Evolutionary conservation across 768 basidiomycete genomes (phyloP).

Genomic region (Russula lepida): DNA sequence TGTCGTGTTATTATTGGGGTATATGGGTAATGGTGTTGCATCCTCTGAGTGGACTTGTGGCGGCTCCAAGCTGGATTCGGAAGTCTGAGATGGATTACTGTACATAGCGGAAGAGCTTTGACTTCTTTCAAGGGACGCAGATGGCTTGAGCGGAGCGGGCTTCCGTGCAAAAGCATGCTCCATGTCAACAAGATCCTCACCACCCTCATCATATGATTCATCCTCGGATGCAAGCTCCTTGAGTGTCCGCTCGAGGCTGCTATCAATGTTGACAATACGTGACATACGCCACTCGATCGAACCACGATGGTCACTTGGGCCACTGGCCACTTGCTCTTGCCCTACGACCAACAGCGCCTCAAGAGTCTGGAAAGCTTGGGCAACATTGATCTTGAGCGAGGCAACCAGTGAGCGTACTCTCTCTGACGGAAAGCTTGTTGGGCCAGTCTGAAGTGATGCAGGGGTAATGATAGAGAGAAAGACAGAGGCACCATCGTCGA

Average conservation of each 20-base stretch:
- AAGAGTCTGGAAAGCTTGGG: slow-evolving; percentile 47
- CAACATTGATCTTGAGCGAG: slow-evolving; percentile 49
- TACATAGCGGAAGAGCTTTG: slow-evolving; percentile 23
- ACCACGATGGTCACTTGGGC: slow-evolving; percentile 60
- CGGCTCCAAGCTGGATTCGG: slow-evolving; percentile 25
- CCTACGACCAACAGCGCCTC: slow-evolving; percentile 56
- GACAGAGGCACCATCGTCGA: slow-evolving; percentile 59
- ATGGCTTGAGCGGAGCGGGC: slow-evolving; percentile 20
- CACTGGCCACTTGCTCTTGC: slow-evolving; percentile 61
- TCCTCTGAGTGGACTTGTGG: slow-evolving; percentile 10
- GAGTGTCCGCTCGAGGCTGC: slow-evolving; percentile 32
- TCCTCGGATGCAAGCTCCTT: slow-evolving; percentile 29
- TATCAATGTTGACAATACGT: slow-evolving; percentile 53
- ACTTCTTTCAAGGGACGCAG: neutral
- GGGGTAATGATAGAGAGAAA: slow-evolving; percentile 51
- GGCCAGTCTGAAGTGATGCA: slow-evolving; percentile 6
- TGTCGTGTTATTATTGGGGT: neutral
- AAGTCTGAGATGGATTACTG: slow-evolving; percentile 23
- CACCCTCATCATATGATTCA: slow-evolving; percentile 32
- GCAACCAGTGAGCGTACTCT: slow-evolving; percentile 34
- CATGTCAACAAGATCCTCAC: slow-evolving; percentile 51
- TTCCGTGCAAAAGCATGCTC: slow-evolving; percentile 40
- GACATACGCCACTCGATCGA: slow-evolving; percentile 76
- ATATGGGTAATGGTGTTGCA: slow-evolving; percentile 10
- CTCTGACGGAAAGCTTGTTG: slow-evolving; percentile 6